Conservation (phyloP, 352 stramenopile genomes). For the Globisporangium ultimum region DNA sequence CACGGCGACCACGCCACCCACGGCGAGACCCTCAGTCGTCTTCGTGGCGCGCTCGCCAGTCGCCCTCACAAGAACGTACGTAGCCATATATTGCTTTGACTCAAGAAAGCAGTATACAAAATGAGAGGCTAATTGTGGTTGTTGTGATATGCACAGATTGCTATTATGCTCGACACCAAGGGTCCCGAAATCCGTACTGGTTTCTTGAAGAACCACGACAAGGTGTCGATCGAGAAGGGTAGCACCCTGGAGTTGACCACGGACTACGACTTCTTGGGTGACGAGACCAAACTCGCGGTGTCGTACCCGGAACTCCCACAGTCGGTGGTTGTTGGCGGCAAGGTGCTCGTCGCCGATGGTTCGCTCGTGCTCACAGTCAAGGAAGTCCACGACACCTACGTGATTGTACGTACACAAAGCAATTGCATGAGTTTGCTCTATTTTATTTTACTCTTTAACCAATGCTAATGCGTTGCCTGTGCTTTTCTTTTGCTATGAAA, state of each 20-base stretch:
- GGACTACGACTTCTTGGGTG: constrained; percentile 70
- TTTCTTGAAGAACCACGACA: constrained; percentile 62
- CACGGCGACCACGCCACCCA: constrained; percentile 95
- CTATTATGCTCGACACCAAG: constrained; percentile 96
- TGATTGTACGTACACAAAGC: constrained; percentile 34
- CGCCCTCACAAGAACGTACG: constrained; percentile 68
- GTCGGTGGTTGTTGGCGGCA: constrained; percentile 89
- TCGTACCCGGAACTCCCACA: constrained; percentile 91
- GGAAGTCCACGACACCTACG: constrained; percentile 77
- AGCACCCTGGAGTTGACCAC: constrained; percentile 61
- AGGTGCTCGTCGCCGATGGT: constrained; percentile 95
- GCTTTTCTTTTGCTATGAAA: background rate
- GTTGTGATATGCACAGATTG: constrained; percentile 27
- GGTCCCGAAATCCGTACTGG: constrained; percentile 96
- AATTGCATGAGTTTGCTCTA: background rate
- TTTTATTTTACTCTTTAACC: background rate
- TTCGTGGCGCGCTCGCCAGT: constrained; percentile 55
- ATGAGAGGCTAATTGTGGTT: background rate
- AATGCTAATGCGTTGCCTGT: background rate
- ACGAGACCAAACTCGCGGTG: constrained; percentile 89
- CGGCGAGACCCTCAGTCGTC: constrained; percentile 59
- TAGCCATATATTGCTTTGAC: background rate
- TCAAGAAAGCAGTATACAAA: background rate
- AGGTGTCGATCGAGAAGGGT: constrained; percentile 60
- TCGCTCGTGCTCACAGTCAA: constrained; percentile 90